Evolutionary conservation across 164 flowering plant genomes (phyloP).

Genomic region (Piper longum): DNA sequence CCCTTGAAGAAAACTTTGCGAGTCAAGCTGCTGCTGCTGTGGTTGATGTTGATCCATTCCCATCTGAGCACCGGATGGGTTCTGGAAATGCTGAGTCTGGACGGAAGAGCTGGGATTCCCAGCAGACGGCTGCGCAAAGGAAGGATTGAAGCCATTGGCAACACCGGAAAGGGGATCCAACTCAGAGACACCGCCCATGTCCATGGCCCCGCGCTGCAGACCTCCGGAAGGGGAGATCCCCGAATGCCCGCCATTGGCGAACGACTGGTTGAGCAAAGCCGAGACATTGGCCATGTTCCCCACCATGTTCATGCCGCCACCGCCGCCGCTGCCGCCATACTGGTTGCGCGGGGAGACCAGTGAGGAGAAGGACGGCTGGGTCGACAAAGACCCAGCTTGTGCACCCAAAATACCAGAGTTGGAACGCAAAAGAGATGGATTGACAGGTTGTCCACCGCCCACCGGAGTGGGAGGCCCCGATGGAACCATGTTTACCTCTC

Average conservation of each 20-base stretch:
- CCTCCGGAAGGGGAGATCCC: conserved; percentile 49
- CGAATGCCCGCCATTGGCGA: conserved; percentile 57
- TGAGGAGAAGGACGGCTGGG: conserved; percentile 52
- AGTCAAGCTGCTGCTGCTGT: conserved; percentile 54
- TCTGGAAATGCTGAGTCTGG: conserved; percentile 54
- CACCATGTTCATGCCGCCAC: conserved; percentile 45
- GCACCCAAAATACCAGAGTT: conserved; percentile 40
- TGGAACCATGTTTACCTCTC: conserved; percentile 17
- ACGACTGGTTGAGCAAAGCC: conserved; percentile 60
- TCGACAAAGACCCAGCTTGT: conserved; percentile 50
- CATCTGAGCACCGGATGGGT: conserved; percentile 36
- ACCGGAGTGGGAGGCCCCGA: conserved; percentile 37
- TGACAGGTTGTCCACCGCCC: conserved; percentile 27
- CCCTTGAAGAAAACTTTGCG: conserved; percentile 56
- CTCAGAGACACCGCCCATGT: conserved; percentile 44
- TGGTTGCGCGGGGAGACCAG: conserved; percentile 55
- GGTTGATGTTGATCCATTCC: conserved; percentile 60
- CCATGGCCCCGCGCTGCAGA: conserved; percentile 44
- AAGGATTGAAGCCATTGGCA: conserved; percentile 46
- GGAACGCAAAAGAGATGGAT: conserved; percentile 22
- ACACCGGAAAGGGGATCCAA: conserved; percentile 61
- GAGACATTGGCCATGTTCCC: conserved; percentile 59
- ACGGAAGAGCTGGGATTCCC: conserved; percentile 33
- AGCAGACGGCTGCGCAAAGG: conserved; percentile 32
- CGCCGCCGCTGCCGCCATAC: conserved; percentile 45